phyloP scores from a whole-genome alignment of 345 rosid species.

The Brassica rapa region DNA sequence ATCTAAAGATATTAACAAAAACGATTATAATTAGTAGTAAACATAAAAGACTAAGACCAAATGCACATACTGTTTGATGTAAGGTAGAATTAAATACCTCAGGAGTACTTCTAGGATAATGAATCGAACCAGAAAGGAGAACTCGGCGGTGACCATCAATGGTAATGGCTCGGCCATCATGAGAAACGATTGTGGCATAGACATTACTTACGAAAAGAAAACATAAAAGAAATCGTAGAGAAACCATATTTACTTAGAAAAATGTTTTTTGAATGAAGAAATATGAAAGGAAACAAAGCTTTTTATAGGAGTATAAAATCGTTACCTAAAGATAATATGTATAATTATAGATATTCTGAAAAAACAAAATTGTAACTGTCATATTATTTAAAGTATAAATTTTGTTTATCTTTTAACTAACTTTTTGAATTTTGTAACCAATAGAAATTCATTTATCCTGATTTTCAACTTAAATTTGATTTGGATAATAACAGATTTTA shows the following conservation, averaged over 20 bases:
- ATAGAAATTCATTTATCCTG: neutral
- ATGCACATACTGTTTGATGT: neutral
- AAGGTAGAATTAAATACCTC: neutral
- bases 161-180: constrained; percentile 46
- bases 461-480: neutral
- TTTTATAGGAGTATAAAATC: neutral
- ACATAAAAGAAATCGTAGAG: neutral
- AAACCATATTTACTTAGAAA: too few species aligned
- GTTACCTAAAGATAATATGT: neutral
- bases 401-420: neutral
- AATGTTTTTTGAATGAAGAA: neutral
- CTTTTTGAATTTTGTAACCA: neutral
- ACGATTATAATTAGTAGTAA: neutral
- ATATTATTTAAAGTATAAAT: neutral
- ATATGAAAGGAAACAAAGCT: neutral
- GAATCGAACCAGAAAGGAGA: constrained; percentile 51
- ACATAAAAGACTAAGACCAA: neutral
- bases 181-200: constrained; percentile 9
- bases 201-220: neutral
- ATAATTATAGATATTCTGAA: neutral
- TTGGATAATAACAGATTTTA: neutral
- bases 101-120: constrained; percentile 47
- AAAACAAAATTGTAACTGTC: neutral
- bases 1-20: neutral
- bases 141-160: constrained; percentile 51